Evolutionary conservation across 371 early-diverging fungal genomes (phyloP).

Genomic region (Mortierella sp.): DNA sequence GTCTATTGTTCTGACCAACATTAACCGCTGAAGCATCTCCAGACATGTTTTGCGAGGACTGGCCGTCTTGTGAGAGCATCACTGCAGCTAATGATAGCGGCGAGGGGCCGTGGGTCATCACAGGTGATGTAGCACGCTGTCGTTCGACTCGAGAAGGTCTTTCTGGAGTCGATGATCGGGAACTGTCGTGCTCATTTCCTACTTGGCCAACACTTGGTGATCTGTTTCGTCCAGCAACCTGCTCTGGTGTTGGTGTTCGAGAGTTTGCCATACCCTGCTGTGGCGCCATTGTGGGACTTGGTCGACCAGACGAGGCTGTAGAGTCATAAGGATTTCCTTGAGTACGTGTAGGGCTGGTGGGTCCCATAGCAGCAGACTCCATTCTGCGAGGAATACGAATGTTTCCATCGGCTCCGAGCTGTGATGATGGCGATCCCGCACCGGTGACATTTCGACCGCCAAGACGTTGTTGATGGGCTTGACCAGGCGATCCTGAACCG

Average conservation of each 20-base stretch:
- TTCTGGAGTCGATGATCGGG: constrained; percentile 36
- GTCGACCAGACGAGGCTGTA: constrained; percentile 15
- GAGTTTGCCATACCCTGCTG: constrained; percentile 15
- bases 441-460: constrained; percentile 3
- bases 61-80: constrained; percentile 12
- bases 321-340: not conserved
- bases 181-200: constrained; percentile 13
- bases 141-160: constrained; percentile 57
- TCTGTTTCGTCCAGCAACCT: constrained; percentile 30
- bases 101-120: constrained; percentile 45
- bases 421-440: constrained; percentile 16
- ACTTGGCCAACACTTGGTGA: constrained; percentile 29
- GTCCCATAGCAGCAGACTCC: constrained; percentile 28
- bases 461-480: constrained; percentile 11
- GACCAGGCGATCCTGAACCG: constrained; percentile 21
- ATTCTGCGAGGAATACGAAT: constrained; percentile 42
- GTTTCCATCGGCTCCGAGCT: constrained; percentile 7
- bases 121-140: constrained; percentile 40
- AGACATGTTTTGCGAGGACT: not conserved
- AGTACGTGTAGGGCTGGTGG: constrained; percentile 22
- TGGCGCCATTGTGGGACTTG: constrained; percentile 18
- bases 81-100: constrained; percentile 39
- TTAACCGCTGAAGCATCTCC: not conserved
- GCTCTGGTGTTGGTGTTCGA: constrained; percentile 47
- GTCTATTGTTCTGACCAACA: not conserved